Percentiles rank a stretch among this genome's conserved stretches.
These are phyloP conservation scores for Clonostachys chloroleuca DNA, from an alignment of 2,329 filamentous ascomycete genomes.

Conservation along the genomic window DNA sequence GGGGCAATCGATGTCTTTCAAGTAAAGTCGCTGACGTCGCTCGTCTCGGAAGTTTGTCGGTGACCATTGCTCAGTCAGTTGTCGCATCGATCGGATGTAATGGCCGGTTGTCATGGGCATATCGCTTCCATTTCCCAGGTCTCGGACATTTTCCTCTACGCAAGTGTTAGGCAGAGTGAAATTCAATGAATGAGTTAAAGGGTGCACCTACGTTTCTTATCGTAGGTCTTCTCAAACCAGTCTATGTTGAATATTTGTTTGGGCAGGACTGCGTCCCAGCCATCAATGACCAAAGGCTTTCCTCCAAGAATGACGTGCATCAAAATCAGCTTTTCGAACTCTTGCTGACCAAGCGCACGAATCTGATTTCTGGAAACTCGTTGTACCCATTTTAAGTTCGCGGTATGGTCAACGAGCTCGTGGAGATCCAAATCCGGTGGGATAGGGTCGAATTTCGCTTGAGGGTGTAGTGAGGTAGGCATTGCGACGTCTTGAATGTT, in stretches of 20 bases:
- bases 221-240: constrained; percentile 77
- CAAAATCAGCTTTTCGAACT: constrained; percentile 81
- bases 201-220: constrained; percentile 64
- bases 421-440: constrained; percentile 79
- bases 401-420: constrained; percentile 68
- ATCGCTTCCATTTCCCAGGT: constrained; percentile 68
- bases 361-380: constrained; percentile 78
- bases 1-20: constrained; percentile 97
- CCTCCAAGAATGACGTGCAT: constrained; percentile 81
- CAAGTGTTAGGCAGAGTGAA: constrained; percentile 10
- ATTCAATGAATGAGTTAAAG: no score
- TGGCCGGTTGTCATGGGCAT: constrained; percentile 85
- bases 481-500: constrained; percentile 41
- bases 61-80: constrained; percentile 79
- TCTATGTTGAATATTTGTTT: constrained; percentile 71
- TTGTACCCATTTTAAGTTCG: constrained; percentile 84
- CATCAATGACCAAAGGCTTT: constrained; percentile 85
- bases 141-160: constrained; percentile 77
- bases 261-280: constrained; percentile 74
- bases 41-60: constrained; percentile 73
- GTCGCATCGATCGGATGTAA: constrained; percentile 83
- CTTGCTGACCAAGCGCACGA: constrained; percentile 67
- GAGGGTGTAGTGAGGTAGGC: constrained; percentile 70
- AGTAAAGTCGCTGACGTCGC: constrained; percentile 78
- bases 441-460: constrained; percentile 89